Evolutionary conservation across 352 stramenopile genomes (phyloP), one percentile per base, ranked within the genome.

Genomic region (Peronosclerospora sorghi): DNA sequence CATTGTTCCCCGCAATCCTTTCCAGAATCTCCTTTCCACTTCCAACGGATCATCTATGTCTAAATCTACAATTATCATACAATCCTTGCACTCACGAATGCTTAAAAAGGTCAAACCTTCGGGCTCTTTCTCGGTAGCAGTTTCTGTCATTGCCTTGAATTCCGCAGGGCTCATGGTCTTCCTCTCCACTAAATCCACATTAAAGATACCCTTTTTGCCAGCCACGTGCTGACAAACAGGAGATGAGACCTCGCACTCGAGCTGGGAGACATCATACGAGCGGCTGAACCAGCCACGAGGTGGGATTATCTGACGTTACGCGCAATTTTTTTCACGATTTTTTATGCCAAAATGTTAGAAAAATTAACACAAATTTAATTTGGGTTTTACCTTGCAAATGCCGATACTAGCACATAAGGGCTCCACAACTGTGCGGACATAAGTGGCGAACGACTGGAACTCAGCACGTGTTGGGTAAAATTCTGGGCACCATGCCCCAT

Each of bases 121-220:
- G 0, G 60, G 59, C 30, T 67, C 62, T 21, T 58, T 51, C 9
- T 66, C 45, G 0, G 50, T 49, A 7, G 63, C 51, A 27, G 43
- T 12, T 21, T 65, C 54, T 9, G 78, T 51, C 27, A 89, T 65
- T 23, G 32, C 32, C 29, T 75, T 51, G 41, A 94, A 95, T 18
- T 84, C 73, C 4, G 21, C 44, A 10, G 85, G 54, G 7, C 41
- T 69, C 61, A 88, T 71, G 2, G 60, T 76, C 56, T 86, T 86
- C 41, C 65, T 66, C 51, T 96, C 85, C 26, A 95, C 76, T 14
- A 96, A 63, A 27, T 94, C 82, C 34, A 96, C 73, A 60, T 87
- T 84, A 60, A 90, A 96, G 17, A 95, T 69, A 27, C 85, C 85
- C 53, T 92, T 86, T 55, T 86, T 89, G 27, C 86, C 83, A 12